Evolutionary conservation across 2,329 filamentous ascomycete species (phyloP), one percentile per base, ranked within the genome.

Genomic region (Microcyclosporella mali): DNA sequence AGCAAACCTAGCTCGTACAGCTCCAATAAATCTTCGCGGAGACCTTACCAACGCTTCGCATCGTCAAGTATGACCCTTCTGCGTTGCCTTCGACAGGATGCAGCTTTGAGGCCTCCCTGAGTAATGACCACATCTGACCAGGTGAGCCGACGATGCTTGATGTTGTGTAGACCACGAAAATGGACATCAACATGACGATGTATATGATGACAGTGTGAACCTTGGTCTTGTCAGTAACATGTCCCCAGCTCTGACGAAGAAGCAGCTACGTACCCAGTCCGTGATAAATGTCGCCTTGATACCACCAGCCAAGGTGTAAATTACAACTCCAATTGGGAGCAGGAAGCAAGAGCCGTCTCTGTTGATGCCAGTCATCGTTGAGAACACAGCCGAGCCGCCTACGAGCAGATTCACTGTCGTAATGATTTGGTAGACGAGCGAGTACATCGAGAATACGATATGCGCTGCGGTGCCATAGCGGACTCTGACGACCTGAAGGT

Each of bases 341-440:
- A 71, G 51, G 37, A 70, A 70, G 14, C 66, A 64, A 2, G 66
- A 66, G n/a, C 66, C 68, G 49, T 65, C 67, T 4, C 68, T 65
- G 37, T 65, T 63, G 60, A 70, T 68, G 2, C 66, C 68, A 2
- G 66, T 68, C 36, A 70, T 48, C 7, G 61, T 56, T 7, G 67
- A 68, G 6, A 71, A 66, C 2, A 70, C 66, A 1, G 67, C 67
- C 42, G 62, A 65, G 3, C 68, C 70, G 21, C 69, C 68, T 3
- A 70, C 53, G 11, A 71, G 55, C 11, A 72, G 49, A 46, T 68
- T 64, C 35, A 59, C 64, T 6, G 63, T 65, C n/a, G 66, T 65
- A 11, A 71, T 51, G n/a, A 70, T 64, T 37, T 70, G 27, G 63
- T 68, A n/a, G 68, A 56, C 35, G 66, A 59, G 2, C 60, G 46